Evolutionary conservation across 805 yeast genomes (phyloP).

Genomic region (Babjeviella inositovora): DNA sequence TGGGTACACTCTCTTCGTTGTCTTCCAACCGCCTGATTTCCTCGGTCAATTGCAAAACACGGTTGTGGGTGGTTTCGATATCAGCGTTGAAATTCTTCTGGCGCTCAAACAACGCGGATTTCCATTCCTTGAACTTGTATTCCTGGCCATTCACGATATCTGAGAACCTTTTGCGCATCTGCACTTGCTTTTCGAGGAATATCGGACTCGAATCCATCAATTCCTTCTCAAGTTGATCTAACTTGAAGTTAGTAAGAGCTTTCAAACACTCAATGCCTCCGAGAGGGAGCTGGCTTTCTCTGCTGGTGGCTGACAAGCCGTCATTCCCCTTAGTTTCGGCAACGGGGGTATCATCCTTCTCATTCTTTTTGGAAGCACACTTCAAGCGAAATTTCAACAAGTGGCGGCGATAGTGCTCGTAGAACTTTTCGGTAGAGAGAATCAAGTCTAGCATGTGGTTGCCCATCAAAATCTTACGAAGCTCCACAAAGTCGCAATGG

Average conservation of each 20-base stretch:
- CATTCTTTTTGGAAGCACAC: too few species aligned
- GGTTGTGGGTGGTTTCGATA: conserved; percentile 22
- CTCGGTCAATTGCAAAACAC: conserved; percentile 18
- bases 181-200: conserved; percentile 23
- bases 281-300: too few species aligned
- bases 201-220: conserved; percentile 27
- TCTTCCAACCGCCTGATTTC: conserved; percentile 4
- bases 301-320: neutral
- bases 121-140: conserved; percentile 45
- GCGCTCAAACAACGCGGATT: conserved; percentile 30
- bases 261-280: conserved; percentile 19
- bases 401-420: conserved; percentile 49
- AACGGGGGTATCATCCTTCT: too few species aligned
- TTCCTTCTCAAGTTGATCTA: conserved; percentile 17
- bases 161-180: conserved; percentile 23
- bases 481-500: conserved; percentile 61
- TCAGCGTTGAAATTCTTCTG: conserved; percentile 42
- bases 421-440: conserved; percentile 60
- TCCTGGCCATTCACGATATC: conserved; percentile 32
- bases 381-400: conserved; percentile 39
- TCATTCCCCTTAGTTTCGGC: too few species aligned
- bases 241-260: conserved; percentile 17
- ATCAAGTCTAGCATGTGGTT: conserved; percentile 68
- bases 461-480: conserved; percentile 51
- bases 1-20: too few species aligned